A percentile compares a stretch with the other conserved stretches of the same genome.
Evolutionary conservation across 352 stramenopile species (phyloP).

Genomic region (Phytophthora pisi): DNA sequence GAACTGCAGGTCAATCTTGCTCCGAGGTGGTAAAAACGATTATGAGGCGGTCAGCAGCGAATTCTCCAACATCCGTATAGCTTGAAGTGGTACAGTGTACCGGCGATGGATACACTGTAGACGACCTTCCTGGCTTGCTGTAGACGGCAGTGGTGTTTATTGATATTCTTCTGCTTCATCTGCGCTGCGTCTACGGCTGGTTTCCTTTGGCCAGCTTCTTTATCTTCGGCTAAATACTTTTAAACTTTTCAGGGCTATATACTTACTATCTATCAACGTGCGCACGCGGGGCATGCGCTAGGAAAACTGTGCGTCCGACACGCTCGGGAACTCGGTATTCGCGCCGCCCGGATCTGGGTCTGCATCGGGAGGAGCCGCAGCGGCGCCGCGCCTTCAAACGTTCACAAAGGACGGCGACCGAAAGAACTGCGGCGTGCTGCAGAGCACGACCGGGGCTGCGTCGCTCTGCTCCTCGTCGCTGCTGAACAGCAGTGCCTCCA

Average conservation of each 20-base stretch:
- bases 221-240: constrained; percentile 34
- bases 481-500: constrained; percentile 61
- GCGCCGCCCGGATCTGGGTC: constrained; percentile 32
- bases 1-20: too few species aligned
- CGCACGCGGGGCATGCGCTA: constrained; percentile 12
- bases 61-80: too few species aligned
- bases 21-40: too few species aligned
- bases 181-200: constrained; percentile 13
- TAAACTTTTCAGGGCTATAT: constrained; percentile 8
- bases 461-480: constrained; percentile 54
- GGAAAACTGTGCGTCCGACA: constrained; percentile 31
- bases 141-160: constrained; percentile 21
- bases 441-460: constrained; percentile 22
- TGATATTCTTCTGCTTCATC: constrained; percentile 8
- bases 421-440: constrained; percentile 30
- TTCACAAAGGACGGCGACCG: constrained; percentile 42
- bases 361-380: constrained; percentile 26
- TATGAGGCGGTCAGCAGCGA: too few species aligned
- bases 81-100: constrained; percentile 8
- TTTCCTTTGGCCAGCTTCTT: constrained; percentile 21
- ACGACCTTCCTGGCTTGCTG: constrained; percentile 2
- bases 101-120: constrained; percentile 16
- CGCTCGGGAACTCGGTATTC: constrained; percentile 28
- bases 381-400: constrained; percentile 40
- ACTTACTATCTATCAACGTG: constrained; percentile 27